Percentiles rank a stretch among this genome's conserved stretches.
Conservation (phyloP, 2,329 filamentous ascomycete genomes). For the Xylaria sp. region DNA sequence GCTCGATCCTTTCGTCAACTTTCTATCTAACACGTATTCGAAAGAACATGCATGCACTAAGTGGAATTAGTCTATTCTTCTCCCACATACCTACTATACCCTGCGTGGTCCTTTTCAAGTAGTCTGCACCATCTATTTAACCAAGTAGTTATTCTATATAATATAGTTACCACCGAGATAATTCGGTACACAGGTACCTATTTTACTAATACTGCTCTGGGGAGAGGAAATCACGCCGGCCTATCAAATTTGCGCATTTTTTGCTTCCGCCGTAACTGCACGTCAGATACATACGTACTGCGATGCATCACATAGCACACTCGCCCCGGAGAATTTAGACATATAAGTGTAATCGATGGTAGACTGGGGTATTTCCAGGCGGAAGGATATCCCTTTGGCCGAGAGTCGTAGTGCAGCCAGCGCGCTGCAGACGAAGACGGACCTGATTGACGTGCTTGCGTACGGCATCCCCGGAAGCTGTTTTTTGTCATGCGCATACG, state of each 20-base stretch:
- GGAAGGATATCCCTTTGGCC: constrained; percentile 29
- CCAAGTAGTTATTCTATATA: not conserved
- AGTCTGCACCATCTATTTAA: not conserved
- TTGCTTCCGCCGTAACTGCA: constrained; percentile 3
- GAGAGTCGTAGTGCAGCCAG: not conserved
- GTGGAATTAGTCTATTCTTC: not conserved
- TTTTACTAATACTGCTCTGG: not conserved
- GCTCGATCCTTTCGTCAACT: not conserved
- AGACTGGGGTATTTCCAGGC: constrained; percentile 18
- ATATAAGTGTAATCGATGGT: not conserved
- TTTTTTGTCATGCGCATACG: constrained; percentile 1
- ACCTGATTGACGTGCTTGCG: no score
- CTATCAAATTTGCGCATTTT: not conserved
- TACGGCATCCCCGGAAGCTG: constrained; percentile 18
- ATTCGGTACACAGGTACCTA: not conserved
- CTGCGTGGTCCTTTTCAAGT: not conserved
- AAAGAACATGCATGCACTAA: not conserved
- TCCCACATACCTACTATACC: not conserved
- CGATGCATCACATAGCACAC: not conserved
- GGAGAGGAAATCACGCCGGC: not conserved
- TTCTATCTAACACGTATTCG: not conserved
- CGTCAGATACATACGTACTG: constrained; percentile 1
- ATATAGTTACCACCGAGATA: not conserved
- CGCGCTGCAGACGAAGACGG: not conserved
- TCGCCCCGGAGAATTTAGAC: not conserved